Percentiles rank a stretch among this genome's conserved stretches.
phyloP scores from a whole-genome alignment of 352 stramenopile genomes.

The Albugo laibachii region DNA sequence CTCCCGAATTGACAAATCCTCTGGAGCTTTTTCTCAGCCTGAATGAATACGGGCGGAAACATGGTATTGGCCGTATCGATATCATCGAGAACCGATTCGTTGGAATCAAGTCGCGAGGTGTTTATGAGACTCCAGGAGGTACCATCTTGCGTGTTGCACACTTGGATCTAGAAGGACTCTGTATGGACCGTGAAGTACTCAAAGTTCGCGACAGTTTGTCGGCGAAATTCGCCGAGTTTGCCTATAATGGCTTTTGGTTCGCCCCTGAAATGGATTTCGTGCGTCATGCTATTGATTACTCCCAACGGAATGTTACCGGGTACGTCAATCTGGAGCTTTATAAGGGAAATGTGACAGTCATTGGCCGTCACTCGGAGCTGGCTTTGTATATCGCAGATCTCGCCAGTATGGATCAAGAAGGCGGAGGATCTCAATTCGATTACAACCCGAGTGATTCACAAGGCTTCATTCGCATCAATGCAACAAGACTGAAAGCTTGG shows the following conservation, averaged over 20 bases:
- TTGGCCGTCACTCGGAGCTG: conserved; percentile 82
- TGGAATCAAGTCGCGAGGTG: conserved; percentile 97
- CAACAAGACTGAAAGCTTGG: conserved; percentile 92
- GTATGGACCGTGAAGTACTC: conserved; percentile 94
- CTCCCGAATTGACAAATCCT: conserved; percentile 76
- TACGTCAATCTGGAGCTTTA: conserved; percentile 91
- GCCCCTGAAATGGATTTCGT: conserved; percentile 98
- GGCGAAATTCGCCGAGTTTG: conserved; percentile 92
- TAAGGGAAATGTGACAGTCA: conserved; percentile 94
- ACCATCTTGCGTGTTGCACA: conserved; percentile 82
- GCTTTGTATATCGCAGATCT: conserved; percentile 95
- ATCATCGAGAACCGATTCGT: conserved; percentile 99
- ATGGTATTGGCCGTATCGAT: conserved; percentile 95
- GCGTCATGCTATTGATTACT: conserved; percentile 87
- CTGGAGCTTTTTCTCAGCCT: conserved; percentile 94
- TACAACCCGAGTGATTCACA: conserved; percentile 95
- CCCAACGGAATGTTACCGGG: conserved; percentile 89
- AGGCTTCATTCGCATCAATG: conserved; percentile 98
- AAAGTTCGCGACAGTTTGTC: conserved; percentile 84
- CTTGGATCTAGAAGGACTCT: conserved; percentile 88
- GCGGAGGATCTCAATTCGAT: conserved; percentile 87
- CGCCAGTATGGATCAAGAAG: conserved; percentile 97
- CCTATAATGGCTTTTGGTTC: conserved; percentile 99
- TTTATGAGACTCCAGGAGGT: conserved; percentile 97
- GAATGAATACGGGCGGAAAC: conserved; percentile 92